Evolutionary conservation across 306 rosid species (phyloP), one percentile per base, ranked within the genome.

Genomic region (Cucurbita moschata): DNA sequence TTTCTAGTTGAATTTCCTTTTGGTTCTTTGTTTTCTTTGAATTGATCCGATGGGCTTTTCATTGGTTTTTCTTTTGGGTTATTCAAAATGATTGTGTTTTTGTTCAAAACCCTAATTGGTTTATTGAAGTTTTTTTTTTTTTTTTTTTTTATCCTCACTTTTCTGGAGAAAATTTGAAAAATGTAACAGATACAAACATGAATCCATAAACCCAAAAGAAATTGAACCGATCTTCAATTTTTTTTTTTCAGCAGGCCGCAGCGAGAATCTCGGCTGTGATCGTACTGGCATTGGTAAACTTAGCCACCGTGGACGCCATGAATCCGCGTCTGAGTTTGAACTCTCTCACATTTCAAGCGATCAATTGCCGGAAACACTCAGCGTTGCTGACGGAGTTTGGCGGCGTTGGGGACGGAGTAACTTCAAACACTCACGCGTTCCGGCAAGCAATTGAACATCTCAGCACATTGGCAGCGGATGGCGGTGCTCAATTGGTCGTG

Each of bases 381-480:
- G 90, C 96, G 2, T 49, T 83, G 1, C 9, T 95, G 82, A 82
- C 85, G 0, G 88, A 89, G 14, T 95, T 86, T 49, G 99, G 99
- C 21, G 96, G 85, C 10, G 92, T 88, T 42, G 97, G 92, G 0
- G 99, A 95, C 78, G 99, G 99, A 38, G 75, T 64, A 46, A 86
- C 91, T 18, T 76, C 77, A 46, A 95, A 95, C 75, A 89, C 99
- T 0, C 70, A 77, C 35, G 91, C 88, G 10, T 94, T 94, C 66
- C 83, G 82, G 53, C 66, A 74, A 15, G 97, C 99, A 5, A 82
- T 94, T 23, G 85, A 83, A 65, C 63, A 85, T 76, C 72, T 94
- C 35, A 85, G 84, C 71, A 55, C 70, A 46, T 26, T 14, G 55
- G 83, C 88, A 13, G 62, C 87, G 0, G 80, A 79, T 30, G 99